Evolutionary conservation across 2,329 filamentous ascomycete genomes (phyloP), one percentile per base, ranked within the genome.

Genomic region (Clarireedia paspali): DNA sequence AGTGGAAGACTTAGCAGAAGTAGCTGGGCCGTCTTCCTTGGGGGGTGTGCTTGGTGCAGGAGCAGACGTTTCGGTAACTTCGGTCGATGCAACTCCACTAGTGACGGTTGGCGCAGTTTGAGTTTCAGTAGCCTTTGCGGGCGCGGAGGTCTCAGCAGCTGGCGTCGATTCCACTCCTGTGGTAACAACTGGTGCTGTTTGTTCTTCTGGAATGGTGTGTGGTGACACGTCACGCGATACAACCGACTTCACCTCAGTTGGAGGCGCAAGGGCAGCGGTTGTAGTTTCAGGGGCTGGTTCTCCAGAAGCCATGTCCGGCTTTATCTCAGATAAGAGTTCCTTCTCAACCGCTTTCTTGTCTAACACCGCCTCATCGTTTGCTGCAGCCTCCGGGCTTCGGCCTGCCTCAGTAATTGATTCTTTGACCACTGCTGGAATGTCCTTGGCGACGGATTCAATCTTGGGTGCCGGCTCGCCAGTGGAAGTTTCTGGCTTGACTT

Each of bases 301-400:
- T 14, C 64, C 66, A 34, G 59, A 64, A n/a, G 64, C 59, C 9
- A 59, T 65, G 49, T 67, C 65, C 20, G 71, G 68, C 69, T 79
- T 76, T 59, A 84, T 77, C 70, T 88, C 81, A 60, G 82, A 77
- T 47, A 91, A 75, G 6, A 95, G 76, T 73, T 95, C 87, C 26
- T 81, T 71, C 74, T 95, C 89, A 5, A 91, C 77, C 10, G 76
- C 78, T 69, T 81, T 82, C 80, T 92, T 94, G 64, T 91, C 88
- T 60, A 79, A 73, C 5, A 94, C 87, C 17, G 84, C 87, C 54
- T 78, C 77, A 1, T 82, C 75, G 71, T 84, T 86, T 54, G 80
- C 79, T 36, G 87, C 81, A 38, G 89, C 89, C 72, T 94, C 89
- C 6, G 88, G 85, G 58, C 75, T 76, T 65, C 77, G 70, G 53